Percentiles rank a stretch among this genome's conserved stretches.
These are phyloP conservation scores for Tylopilus subfusipes DNA, from an alignment of 768 basidiomycete genomes.

Conservation along the genomic window DNA sequence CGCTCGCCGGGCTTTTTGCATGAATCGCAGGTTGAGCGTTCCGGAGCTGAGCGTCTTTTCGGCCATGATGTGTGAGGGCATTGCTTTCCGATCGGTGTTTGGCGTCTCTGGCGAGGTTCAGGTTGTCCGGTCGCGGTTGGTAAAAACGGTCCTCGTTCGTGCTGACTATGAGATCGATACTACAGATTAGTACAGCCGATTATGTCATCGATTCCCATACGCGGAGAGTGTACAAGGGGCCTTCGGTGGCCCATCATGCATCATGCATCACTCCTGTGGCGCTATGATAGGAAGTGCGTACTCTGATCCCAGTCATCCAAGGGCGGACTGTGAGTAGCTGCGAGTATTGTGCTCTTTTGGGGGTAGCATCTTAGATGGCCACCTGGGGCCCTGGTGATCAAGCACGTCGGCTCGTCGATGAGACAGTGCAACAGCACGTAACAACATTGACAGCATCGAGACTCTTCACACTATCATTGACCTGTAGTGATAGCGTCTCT, in stretches of 20 bases:
- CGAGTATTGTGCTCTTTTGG: neutral
- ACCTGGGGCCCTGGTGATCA: neutral
- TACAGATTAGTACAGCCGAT: neutral
- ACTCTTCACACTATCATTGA: neutral
- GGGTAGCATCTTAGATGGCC: neutral
- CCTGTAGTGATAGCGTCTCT: neutral
- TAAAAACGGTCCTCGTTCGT: neutral
- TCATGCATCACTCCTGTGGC: conserved; percentile 19
- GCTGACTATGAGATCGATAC: neutral
- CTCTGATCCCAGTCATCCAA: neutral
- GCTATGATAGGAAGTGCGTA: neutral
- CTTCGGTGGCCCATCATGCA: neutral
- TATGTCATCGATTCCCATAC: conserved; percentile 23
- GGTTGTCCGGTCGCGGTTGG: neutral
- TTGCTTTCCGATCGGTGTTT: neutral
- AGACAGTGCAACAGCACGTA: conserved; percentile 8
- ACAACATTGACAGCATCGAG: neutral
- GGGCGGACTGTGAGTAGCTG: neutral
- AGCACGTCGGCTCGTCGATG: neutral
- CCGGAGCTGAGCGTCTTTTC: conserved; percentile 58
- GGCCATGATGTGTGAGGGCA: conserved; percentile 8
- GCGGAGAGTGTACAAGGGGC: neutral
- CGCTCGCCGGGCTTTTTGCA: conserved; percentile 65
- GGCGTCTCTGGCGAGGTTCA: too few relatives aligned
- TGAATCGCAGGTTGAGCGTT: conserved; percentile 64